These are phyloP conservation scores for Perkinsus olseni DNA, from an alignment of 169 alveolate genomes.

Conservation along the genomic window DNA sequence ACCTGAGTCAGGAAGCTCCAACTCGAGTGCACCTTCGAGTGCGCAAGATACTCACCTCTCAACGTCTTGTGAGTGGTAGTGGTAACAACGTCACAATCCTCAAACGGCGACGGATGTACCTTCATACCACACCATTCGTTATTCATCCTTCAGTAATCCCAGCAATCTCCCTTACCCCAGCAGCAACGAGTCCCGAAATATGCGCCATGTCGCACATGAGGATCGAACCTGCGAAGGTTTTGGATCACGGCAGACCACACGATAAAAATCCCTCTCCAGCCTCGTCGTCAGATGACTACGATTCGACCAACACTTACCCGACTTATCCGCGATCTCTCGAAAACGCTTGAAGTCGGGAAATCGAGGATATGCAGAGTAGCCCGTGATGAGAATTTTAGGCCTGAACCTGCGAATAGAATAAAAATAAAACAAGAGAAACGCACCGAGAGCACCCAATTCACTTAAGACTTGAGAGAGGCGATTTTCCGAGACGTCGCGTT, in stretches of 20 bases:
- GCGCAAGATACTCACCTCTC: conserved; percentile 22
- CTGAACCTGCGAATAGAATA: too few relatives aligned
- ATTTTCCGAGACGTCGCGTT: too few relatives aligned
- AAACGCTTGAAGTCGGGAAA: conserved; percentile 37
- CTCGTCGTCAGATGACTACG: too few relatives aligned
- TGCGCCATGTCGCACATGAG: background rate
- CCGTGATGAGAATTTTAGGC: conserved; percentile 50
- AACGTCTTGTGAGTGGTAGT: conserved; percentile 85
- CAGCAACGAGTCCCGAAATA: conserved; percentile 17
- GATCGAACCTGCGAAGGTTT: background rate
- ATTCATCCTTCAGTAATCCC: background rate
- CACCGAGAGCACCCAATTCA: too few relatives aligned
- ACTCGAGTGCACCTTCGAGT: conserved; percentile 22
- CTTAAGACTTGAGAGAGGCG: too few relatives aligned
- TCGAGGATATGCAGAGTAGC: conserved; percentile 59
- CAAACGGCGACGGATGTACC: conserved; percentile 70
- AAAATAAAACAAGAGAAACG: too few relatives aligned
- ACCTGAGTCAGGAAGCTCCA: conserved; percentile 6
- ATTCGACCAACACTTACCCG: too few relatives aligned
- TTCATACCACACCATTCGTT: background rate
- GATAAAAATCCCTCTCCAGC: background rate
- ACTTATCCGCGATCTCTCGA: conserved; percentile 83
- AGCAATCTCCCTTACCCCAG: background rate
- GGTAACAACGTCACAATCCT: conserved; percentile 82
- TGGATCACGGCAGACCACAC: too few relatives aligned